A percentile compares a stretch with the other conserved stretches of the same genome.
phyloP scores from a whole-genome alignment of 176 grass and related monocot species.

The Olyra latifolia region DNA sequence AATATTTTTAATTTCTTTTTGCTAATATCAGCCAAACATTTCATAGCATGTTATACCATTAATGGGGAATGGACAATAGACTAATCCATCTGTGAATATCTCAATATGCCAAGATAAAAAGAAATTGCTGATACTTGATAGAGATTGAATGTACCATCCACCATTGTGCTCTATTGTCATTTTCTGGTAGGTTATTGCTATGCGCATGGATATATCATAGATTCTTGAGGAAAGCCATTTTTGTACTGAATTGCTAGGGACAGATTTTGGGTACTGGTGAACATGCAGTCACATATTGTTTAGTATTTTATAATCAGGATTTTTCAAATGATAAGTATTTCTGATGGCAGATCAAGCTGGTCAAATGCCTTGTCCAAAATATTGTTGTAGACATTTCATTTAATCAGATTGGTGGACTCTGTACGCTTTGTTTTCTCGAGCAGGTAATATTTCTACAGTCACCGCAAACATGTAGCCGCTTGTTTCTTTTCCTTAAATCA shows the following conservation, averaged over 20 bases:
- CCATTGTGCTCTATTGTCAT: background rate
- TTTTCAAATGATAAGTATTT: conserved; percentile 22
- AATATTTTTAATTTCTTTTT: background rate
- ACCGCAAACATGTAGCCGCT: background rate
- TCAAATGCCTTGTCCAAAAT: conserved; percentile 91
- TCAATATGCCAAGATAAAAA: conserved; percentile 22
- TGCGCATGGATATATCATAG: background rate
- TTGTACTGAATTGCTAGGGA: conserved; percentile 2
- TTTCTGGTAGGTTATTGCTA: background rate
- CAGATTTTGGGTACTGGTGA: background rate
- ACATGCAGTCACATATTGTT: conserved; percentile 7
- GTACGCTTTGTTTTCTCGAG: conserved; percentile 93
- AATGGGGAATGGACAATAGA: background rate
- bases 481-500: conserved; percentile 11
- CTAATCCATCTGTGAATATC: conserved; percentile 4
- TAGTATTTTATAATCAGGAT: background rate
- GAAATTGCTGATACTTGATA: background rate
- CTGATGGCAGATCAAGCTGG: conserved; percentile 75
- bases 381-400: conserved; percentile 93
- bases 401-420: conserved; percentile 90
- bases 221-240: background rate
- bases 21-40: background rate
- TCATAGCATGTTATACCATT: background rate
- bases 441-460: conserved; percentile 49
- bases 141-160: background rate